phyloP scores from a whole-genome alignment of 2,329 filamentous ascomycete genomes.

The Hypoxylon rubiginosum region DNA sequence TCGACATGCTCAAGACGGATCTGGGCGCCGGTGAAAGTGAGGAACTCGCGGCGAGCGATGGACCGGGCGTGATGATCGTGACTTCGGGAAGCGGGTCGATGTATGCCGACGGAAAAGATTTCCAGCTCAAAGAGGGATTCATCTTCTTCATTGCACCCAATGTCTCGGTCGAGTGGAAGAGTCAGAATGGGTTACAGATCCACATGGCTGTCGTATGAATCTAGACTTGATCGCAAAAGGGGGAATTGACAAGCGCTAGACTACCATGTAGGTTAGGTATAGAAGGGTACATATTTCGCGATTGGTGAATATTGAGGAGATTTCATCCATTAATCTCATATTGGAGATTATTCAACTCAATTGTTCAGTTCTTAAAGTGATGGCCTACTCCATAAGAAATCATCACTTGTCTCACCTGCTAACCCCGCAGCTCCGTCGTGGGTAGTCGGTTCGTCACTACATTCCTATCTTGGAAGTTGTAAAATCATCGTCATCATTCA shows the following conservation, averaged over 20 bases:
- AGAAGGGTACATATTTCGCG: neutral
- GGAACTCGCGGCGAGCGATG: constrained; percentile 65
- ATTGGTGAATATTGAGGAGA: neutral
- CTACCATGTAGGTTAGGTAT: neutral
- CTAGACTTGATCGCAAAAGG: neutral
- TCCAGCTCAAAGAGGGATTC: constrained; percentile 70
- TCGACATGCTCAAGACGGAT: constrained; percentile 74
- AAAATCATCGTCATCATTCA: neutral
- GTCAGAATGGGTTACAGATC: constrained; percentile 52
- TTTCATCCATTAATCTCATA: no score
- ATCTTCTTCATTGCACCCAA: constrained; percentile 77
- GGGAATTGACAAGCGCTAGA: neutral
- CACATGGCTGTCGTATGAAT: constrained; percentile 55
- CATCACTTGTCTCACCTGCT: no score
- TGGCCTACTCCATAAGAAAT: neutral
- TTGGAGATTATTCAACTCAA: neutral
- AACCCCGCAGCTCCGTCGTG: neutral
- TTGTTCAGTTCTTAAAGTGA: neutral
- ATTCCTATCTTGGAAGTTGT: neutral
- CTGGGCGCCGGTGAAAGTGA: constrained; percentile 72
- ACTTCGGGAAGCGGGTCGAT: constrained; percentile 71
- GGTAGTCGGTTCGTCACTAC: neutral
- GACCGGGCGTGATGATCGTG: constrained; percentile 74
- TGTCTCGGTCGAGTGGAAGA: constrained; percentile 51
- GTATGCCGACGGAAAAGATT: constrained; percentile 64